Conservation (phyloP, 257 asterid genomes). For the Solanum phureja region DNA sequence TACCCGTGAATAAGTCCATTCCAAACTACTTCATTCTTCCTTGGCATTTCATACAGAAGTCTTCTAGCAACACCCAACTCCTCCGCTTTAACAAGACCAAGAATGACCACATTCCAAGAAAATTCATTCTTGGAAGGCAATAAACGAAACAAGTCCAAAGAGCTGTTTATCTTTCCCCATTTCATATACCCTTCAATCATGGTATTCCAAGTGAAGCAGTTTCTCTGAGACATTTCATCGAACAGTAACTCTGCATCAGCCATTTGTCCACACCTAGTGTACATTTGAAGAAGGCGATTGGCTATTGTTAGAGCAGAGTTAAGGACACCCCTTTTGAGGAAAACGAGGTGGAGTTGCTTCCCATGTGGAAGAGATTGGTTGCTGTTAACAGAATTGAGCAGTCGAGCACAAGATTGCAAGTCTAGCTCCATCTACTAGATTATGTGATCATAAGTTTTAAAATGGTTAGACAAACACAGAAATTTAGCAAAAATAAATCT, state of each 20-base stretch:
- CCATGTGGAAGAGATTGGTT: slow-evolving; percentile 27
- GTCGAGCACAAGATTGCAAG: slow-evolving; percentile 43
- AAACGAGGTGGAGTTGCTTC: slow-evolving; percentile 64
- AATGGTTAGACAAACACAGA: background rate
- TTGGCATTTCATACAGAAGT: slow-evolving; percentile 56
- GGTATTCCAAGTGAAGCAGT: slow-evolving; percentile 62
- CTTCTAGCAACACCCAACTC: slow-evolving; percentile 37
- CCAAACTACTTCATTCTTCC: slow-evolving; percentile 51
- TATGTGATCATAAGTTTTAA: background rate
- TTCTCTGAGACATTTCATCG: slow-evolving; percentile 64
- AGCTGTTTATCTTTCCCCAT: slow-evolving; percentile 13
- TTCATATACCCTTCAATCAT: slow-evolving; percentile 68
- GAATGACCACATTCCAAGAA: slow-evolving; percentile 65
- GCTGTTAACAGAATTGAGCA: slow-evolving; percentile 43
- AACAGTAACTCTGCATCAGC: slow-evolving; percentile 46
- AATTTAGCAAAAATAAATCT: background rate
- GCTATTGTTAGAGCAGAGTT: slow-evolving; percentile 44
- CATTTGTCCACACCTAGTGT: slow-evolving; percentile 42
- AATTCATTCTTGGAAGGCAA: slow-evolving; percentile 56
- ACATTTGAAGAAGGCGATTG: slow-evolving; percentile 80
- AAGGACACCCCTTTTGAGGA: slow-evolving; percentile 62
- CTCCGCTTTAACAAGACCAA: slow-evolving; percentile 39
- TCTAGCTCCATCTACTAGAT: slow-evolving; percentile 29
- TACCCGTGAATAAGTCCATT: slow-evolving; percentile 65
- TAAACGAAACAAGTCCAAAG: slow-evolving; percentile 27